Base-by-base conservation (phyloP, 2,329 filamentous ascomycete species). In the Ceratocystis lukuohia region DNA sequence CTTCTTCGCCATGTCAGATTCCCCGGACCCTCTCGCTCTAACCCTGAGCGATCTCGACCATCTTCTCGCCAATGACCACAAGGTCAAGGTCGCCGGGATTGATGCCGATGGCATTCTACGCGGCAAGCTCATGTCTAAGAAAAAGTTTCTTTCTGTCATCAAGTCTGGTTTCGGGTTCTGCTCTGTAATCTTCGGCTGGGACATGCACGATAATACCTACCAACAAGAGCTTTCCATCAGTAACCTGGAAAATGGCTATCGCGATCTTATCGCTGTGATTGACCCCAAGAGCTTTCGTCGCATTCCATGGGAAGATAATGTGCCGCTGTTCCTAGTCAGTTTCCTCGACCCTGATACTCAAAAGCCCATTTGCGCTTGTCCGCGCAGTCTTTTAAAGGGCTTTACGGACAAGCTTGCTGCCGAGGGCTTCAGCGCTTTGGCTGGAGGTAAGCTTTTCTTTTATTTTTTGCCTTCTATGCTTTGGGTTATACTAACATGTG, bases 191-290 rank as follows among this genome's bases (percentile, higher is more conserved):
- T 96, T 96, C 72, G 91, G 92, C 74, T 96, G 92, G 92, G 91
- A 96, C 76, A 96, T 96, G 90, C 91, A 96, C 76, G 92, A 96
- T 73, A 82, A 85, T 78, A 95, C 90, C 10, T 96, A 96, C 75
- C 87, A 89, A 74, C 85, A 82, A 71, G 91, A 96, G 77, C 83
- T 96, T 69, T 83, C 84, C 72, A 88, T 96, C 75, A 94, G 89
- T 77, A 96, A 96, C 77, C 88, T 89, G 71, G 87, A 90, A 72
- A 96, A 96, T 74, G 91, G 91, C 56, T 96, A 96, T 76, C 84
- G 87, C 70, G 92, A 96, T 75, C 77, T 96, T 56, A 82, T 96
- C 63, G 91, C 92, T 15, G 79, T 93, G 46, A 87, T 91, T 0
- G 91, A 96, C 73, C 78, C 96, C 48, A 79, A 77, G 68, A 89